A percentile compares a stretch with the other conserved stretches of the same genome.
These are phyloP conservation scores for Microbotryum lychnidis-dioicae DNA, from an alignment of 1,284 basidiomycete genomes.

Conservation along the genomic window DNA sequence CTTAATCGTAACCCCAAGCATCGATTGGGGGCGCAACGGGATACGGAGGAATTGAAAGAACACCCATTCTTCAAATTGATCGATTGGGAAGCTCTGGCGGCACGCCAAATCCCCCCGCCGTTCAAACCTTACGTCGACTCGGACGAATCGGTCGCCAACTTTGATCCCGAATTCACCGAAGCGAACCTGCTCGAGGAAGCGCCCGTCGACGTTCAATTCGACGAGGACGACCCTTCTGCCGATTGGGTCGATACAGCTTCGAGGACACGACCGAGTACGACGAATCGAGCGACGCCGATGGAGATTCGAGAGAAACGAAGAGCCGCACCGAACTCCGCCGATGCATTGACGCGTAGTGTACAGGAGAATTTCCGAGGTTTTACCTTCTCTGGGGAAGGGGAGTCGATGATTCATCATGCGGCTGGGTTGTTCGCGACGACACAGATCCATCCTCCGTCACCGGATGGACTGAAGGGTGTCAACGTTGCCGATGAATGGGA, in stretches of 20 bases:
- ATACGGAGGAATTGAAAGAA: conserved; percentile 89
- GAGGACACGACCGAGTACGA: conserved; percentile 7
- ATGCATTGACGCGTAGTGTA: conserved; percentile 72
- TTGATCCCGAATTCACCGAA: conserved; percentile 94
- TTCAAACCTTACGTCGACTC: conserved; percentile 98
- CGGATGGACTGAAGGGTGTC: conserved; percentile 39
- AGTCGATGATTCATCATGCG: conserved; percentile 27
- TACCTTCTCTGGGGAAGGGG: conserved; percentile 34
- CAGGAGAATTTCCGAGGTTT: conserved; percentile 77
- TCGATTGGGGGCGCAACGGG: conserved; percentile 81
- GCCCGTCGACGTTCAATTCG: conserved; percentile 51
- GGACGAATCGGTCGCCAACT: conserved; percentile 95
- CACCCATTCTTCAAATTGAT: conserved; percentile 91
- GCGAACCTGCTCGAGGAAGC: conserved; percentile 60
- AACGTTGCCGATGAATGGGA: conserved; percentile 41
- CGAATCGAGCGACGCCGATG: conserved; percentile 13
- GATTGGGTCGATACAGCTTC: conserved; percentile 35
- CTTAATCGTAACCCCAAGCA: conserved; percentile 97
- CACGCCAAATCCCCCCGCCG: conserved; percentile 88
- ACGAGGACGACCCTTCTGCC: conserved; percentile 40
- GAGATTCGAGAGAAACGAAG: conserved; percentile 37
- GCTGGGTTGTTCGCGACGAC: conserved; percentile 11
- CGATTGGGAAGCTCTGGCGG: conserved; percentile 77
- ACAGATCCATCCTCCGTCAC: conserved; percentile 3
- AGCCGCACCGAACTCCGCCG: conserved; percentile 37